Conservation (phyloP, 2,329 filamentous ascomycete species). For the Paraphoma sp. region DNA sequence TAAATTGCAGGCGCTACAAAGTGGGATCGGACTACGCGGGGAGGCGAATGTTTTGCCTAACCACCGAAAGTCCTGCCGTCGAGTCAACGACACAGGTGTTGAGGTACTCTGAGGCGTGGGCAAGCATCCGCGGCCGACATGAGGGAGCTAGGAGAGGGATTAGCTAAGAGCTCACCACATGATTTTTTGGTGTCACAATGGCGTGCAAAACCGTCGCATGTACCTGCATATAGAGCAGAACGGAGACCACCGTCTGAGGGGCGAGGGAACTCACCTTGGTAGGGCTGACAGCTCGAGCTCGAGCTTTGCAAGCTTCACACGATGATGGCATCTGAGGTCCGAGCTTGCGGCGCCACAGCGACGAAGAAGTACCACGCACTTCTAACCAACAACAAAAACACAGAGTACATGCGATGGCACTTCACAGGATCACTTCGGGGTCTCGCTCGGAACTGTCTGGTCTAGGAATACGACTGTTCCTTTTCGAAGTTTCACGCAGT, state of each 20-base stretch:
- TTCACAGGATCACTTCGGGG: too few species aligned
- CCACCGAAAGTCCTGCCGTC: slow-evolving; percentile 35
- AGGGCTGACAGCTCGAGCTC: slow-evolving; percentile 27
- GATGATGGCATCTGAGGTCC: slow-evolving; percentile 12
- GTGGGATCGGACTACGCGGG: slow-evolving; percentile 25
- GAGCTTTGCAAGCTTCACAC: slow-evolving; percentile 6
- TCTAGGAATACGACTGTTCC: too few species aligned
- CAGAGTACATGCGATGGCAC: too few species aligned
- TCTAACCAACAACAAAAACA: too few species aligned
- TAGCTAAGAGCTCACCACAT: slow-evolving; percentile 29
- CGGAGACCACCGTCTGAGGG: slow-evolving; percentile 4
- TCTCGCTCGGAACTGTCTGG: too few species aligned
- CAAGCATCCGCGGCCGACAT: slow-evolving; percentile 41
- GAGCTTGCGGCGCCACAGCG: slow-evolving; percentile 1
- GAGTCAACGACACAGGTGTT: slow-evolving; percentile 24
- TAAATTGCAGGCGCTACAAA: slow-evolving; percentile 25
- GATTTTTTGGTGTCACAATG: slow-evolving; percentile 28
- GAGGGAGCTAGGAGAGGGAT: slow-evolving; percentile 24
- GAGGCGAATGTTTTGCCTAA: slow-evolving; percentile 32
- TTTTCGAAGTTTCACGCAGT: too few species aligned
- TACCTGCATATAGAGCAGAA: slow-evolving; percentile 33
- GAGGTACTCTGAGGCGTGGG: slow-evolving; percentile 25
- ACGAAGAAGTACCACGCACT: too few species aligned
- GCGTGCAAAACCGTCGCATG: slow-evolving; percentile 20
- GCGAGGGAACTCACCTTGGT: slow-evolving; percentile 8